Conservation (phyloP, 2,329 filamentous ascomycete genomes). For the Coniosporium tulheliwenetii region DNA sequence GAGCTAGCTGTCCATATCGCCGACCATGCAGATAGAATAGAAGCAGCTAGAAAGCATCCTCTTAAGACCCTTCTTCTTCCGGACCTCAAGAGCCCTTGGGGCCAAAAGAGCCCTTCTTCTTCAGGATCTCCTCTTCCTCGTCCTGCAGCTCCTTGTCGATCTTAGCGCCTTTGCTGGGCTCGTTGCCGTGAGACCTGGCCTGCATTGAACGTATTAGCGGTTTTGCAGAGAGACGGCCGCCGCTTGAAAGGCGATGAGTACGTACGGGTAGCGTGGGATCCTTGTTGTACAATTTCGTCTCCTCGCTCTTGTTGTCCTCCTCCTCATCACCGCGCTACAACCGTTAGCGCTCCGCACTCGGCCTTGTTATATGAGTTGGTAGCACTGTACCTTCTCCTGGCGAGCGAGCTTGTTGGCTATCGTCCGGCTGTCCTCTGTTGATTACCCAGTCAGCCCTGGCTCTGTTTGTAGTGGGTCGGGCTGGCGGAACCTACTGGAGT, state of each 20-base stretch:
- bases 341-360: too few species aligned
- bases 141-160: slow-evolving; percentile 52
- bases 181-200: slow-evolving; percentile 55
- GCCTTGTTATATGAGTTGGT: too few species aligned
- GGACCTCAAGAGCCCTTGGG: slow-evolving; percentile 6
- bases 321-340: slow-evolving; percentile 20
- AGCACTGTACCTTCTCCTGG: slow-evolving; percentile 31
- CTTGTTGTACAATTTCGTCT: slow-evolving; percentile 30
- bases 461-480: too few species aligned
- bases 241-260: not conserved
- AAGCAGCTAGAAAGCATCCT: too few species aligned
- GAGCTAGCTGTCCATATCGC: too few species aligned
- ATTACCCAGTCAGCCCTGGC: not conserved
- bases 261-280: slow-evolving; percentile 39
- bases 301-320: slow-evolving; percentile 16
- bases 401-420: slow-evolving; percentile 57
- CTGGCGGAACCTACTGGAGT: slow-evolving; percentile 46
- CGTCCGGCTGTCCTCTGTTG: slow-evolving; percentile 50
- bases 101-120: slow-evolving; percentile 38
- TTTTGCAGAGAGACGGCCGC: not conserved
- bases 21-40: too few species aligned
- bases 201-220: slow-evolving; percentile 4
- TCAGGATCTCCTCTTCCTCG: slow-evolving; percentile 51
- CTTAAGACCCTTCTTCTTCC: too few species aligned
- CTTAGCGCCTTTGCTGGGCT: slow-evolving; percentile 57